These are phyloP conservation scores for Globisporangium nunn DNA, from an alignment of 352 stramenopile genomes.

Conservation along the genomic window DNA sequence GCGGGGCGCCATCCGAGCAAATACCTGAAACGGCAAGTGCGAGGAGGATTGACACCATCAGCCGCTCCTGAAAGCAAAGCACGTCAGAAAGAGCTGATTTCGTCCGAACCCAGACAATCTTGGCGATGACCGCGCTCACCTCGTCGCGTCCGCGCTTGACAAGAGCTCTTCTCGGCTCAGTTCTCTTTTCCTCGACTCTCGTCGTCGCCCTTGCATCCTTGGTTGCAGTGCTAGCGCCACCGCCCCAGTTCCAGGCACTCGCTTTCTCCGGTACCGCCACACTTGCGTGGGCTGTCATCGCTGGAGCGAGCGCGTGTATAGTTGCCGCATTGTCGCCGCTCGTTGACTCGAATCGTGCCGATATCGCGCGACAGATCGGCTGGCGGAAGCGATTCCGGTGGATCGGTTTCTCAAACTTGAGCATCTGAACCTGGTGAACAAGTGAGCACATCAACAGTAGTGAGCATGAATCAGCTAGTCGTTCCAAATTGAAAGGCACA, in stretches of 20 bases:
- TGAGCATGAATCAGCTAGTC: neutral
- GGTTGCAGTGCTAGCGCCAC: too few relatives aligned
- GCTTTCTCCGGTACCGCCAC: neutral
- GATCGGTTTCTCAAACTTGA: slow-evolving; percentile 57
- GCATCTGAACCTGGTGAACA: slow-evolving; percentile 19
- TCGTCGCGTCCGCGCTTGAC: slow-evolving; percentile 9
- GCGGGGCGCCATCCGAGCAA: slow-evolving; percentile 13
- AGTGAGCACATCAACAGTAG: slow-evolving; percentile 6
- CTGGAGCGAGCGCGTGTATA: neutral
- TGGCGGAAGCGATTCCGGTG: slow-evolving; percentile 50
- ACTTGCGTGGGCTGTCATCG: neutral
- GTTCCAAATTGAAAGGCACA: neutral
- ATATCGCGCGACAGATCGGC: slow-evolving; percentile 24
- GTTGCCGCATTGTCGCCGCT: neutral
- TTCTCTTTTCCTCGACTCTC: neutral
- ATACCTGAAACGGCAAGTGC: slow-evolving; percentile 22
- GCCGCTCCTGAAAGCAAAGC: slow-evolving; percentile 6
- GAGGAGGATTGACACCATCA: slow-evolving; percentile 28
- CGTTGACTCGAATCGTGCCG: slow-evolving; percentile 8
- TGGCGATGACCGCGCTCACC: neutral
- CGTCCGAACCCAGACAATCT: neutral
- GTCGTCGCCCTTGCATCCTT: neutral
- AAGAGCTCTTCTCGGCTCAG: neutral
- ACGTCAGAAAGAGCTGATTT: neutral
- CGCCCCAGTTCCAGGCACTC: slow-evolving; percentile 13